A percentile compares a stretch with the other conserved stretches of the same genome.
phyloP scores from a whole-genome alignment of 192 early-diverging fungal genomes.

The Backusella westeae region DNA sequence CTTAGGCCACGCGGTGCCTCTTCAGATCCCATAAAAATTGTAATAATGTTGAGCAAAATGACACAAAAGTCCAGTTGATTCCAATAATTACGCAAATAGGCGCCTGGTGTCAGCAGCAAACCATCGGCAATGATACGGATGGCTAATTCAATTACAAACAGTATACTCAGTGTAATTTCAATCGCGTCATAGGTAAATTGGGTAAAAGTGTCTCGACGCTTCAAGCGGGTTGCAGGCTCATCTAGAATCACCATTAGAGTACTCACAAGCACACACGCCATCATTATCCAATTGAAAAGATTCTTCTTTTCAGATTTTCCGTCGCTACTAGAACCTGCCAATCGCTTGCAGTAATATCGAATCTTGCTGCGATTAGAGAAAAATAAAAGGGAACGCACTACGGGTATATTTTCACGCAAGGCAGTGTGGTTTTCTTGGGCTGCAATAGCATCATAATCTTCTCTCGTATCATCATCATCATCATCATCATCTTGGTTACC shows the following conservation, averaged over 20 bases:
- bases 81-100: constrained; percentile 49
- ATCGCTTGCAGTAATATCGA: constrained; percentile 39
- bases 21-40: constrained; percentile 30
- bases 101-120: constrained; percentile 48
- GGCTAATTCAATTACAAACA: constrained; percentile 49
- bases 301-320: constrained; percentile 32
- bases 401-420: background rate
- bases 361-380: constrained; percentile 47
- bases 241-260: constrained; percentile 31
- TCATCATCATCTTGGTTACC: background rate
- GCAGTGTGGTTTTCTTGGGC: constrained; percentile 30
- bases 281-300: constrained; percentile 49
- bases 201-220: constrained; percentile 6
- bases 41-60: constrained; percentile 40
- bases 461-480: constrained; percentile 9
- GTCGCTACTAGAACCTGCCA: constrained; percentile 36
- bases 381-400: constrained; percentile 39
- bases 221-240: constrained; percentile 24
- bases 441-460: constrained; percentile 28
- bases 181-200: constrained; percentile 24
- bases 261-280: constrained; percentile 44
- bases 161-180: constrained; percentile 37
- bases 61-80: constrained; percentile 55
- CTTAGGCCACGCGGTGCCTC: constrained; percentile 36
- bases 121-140: constrained; percentile 57